Percentiles rank a stretch among this genome's conserved stretches.
Evolutionary conservation across 805 yeast genomes (phyloP).

Genomic region (Candida koratica): DNA sequence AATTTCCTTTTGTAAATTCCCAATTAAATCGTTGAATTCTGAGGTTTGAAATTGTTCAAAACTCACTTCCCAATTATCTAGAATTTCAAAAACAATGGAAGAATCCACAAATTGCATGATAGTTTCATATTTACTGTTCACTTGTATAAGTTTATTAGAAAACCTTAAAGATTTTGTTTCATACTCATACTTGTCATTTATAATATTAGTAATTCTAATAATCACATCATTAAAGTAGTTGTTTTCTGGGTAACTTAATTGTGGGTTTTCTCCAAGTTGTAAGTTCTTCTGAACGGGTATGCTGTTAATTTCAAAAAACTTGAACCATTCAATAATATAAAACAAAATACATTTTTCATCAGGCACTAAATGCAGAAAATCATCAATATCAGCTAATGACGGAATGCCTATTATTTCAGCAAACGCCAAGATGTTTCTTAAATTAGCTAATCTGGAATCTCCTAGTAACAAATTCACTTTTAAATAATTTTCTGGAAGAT

Average conservation of each 20-base stretch:
- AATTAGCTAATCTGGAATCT: constrained; percentile 26
- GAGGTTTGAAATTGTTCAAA: background rate
- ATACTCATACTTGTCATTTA: constrained; percentile 25
- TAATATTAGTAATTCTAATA: constrained; percentile 14
- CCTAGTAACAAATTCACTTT: constrained; percentile 22
- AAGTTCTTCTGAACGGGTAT: constrained; percentile 5
- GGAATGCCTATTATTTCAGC: constrained; percentile 50
- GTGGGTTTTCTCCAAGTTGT: background rate
- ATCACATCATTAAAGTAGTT: constrained; percentile 12
- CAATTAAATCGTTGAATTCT: constrained; percentile 4
- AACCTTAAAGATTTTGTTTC: constrained; percentile 30
- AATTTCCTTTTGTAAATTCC: constrained; percentile 2
- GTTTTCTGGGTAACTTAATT: constrained; percentile 1
- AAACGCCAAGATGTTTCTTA: constrained; percentile 33
- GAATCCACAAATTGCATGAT: background rate
- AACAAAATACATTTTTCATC: constrained; percentile 61
- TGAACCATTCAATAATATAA: constrained; percentile 58
- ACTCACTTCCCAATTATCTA: constrained; percentile 5
- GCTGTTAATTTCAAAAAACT: constrained; percentile 26
- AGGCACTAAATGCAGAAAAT: constrained; percentile 45
- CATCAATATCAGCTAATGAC: constrained; percentile 51
- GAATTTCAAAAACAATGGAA: background rate
- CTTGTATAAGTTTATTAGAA: constrained; percentile 22
- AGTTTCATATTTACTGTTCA: constrained; percentile 5
- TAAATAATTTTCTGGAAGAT: constrained; percentile 15